A percentile compares a stretch with the other conserved stretches of the same genome.
These are phyloP conservation scores for Leptodontidium sp. DNA, from an alignment of 2,329 filamentous ascomycete species.

Conservation along the genomic window DNA sequence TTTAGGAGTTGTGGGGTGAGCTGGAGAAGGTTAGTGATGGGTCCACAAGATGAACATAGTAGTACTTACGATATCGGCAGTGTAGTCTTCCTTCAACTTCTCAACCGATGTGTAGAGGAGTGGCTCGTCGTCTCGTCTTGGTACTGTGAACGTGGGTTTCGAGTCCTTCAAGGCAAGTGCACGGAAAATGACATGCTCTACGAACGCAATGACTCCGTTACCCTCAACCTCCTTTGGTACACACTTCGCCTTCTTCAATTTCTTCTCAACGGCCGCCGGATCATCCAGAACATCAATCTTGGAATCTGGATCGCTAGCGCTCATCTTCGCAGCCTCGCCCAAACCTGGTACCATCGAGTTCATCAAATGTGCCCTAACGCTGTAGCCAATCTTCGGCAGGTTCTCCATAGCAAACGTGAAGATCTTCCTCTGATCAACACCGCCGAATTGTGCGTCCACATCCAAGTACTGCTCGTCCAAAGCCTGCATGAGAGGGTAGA, in stretches of 20 bases:
- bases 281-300: conserved; percentile 94
- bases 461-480: conserved; percentile 85
- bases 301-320: conserved; percentile 75
- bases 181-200: conserved; percentile 87
- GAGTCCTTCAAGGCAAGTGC: conserved; percentile 69
- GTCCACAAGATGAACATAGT: neutral
- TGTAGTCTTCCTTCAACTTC: conserved; percentile 82
- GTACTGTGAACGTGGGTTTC: conserved; percentile 71
- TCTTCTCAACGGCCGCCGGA: conserved; percentile 77
- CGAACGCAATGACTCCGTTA: conserved; percentile 87
- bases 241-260: conserved; percentile 85
- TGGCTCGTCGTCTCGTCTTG: conserved; percentile 74
- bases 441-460: conserved; percentile 89
- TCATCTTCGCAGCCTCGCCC: conserved; percentile 84
- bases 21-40: conserved; percentile 50
- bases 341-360: conserved; percentile 92
- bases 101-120: conserved; percentile 81
- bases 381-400: conserved; percentile 86
- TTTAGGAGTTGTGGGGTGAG: conserved; percentile 90
- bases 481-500: conserved; percentile 89
- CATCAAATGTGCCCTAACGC: conserved; percentile 73
- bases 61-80: conserved; percentile 72
- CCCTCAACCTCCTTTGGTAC: conserved; percentile 79
- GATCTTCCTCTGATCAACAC: conserved; percentile 87
- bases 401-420: conserved; percentile 87